These are phyloP conservation scores for Neurospora cerealis DNA, from an alignment of 495 filamentous ascomycete species.

Conservation along the genomic window DNA sequence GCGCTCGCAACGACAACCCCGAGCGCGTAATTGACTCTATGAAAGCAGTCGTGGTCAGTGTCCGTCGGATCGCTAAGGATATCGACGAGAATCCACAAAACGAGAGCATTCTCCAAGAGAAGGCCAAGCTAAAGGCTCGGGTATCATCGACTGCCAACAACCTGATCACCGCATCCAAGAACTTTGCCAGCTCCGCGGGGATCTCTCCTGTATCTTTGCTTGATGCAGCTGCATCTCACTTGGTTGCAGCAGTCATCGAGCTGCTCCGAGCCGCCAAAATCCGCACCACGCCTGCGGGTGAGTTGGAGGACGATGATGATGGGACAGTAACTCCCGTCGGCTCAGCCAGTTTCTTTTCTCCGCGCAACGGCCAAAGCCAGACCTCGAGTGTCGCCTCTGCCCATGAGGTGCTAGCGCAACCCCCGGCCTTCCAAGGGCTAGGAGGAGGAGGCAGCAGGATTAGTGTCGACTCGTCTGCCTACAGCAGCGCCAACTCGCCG, in stretches of 20 bases:
- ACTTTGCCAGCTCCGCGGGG: conserved; percentile 69
- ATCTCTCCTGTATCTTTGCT: conserved; percentile 91
- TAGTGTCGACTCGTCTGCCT: conserved; percentile 43
- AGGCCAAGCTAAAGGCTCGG: conserved; percentile 60
- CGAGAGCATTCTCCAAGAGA: conserved; percentile 37
- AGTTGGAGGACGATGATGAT: conserved; percentile 69
- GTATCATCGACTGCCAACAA: conserved; percentile 92
- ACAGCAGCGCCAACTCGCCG: conserved; percentile 45
- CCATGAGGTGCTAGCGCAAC: conserved; percentile 23
- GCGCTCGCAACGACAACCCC: conserved; percentile 62
- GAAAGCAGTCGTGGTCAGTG: conserved; percentile 68
- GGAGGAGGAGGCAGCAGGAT: conserved; percentile 18
- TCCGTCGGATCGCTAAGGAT: conserved; percentile 72
- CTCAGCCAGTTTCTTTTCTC: conserved; percentile 43
- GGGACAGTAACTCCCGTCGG: conserved; percentile 43
- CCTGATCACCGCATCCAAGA: conserved; percentile 86
- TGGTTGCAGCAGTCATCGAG: conserved; percentile 77
- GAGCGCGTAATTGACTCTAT: conserved; percentile 65
- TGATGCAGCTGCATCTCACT: conserved; percentile 90
- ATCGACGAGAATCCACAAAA: conserved; percentile 50
- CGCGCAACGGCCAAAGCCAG: conserved; percentile 26
- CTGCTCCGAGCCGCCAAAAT: conserved; percentile 77
- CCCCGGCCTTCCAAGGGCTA: conserved; percentile 42
- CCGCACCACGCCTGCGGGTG: conserved; percentile 58
- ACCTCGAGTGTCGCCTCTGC: conserved; percentile 20